Conservation (phyloP, 768 basidiomycete species). For the Agaricus subrufescens region DNA sequence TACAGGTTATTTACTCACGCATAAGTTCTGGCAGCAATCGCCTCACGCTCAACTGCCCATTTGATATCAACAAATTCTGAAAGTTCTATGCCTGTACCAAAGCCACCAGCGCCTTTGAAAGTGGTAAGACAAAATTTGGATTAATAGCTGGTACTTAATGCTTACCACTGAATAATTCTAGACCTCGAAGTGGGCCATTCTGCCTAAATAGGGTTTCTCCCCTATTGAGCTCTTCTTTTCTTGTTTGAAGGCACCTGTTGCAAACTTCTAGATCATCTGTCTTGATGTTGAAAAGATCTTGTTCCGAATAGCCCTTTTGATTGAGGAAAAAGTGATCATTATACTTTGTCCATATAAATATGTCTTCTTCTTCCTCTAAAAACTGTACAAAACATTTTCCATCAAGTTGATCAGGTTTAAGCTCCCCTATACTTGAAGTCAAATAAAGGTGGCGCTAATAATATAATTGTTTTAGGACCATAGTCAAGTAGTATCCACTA, state of each 20-base stretch:
- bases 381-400: slow-evolving; percentile 51
- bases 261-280: slow-evolving; percentile 31
- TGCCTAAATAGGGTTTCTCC: slow-evolving; percentile 24
- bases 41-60: slow-evolving; percentile 66
- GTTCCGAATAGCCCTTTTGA: slow-evolving; percentile 19
- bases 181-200: slow-evolving; percentile 44
- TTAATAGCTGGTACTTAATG: background rate
- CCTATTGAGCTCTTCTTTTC: slow-evolving; percentile 25
- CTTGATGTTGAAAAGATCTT: slow-evolving; percentile 16
- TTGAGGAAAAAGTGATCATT: slow-evolving; percentile 60
- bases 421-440: slow-evolving; percentile 22
- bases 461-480: background rate
- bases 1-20: slow-evolving; percentile 31
- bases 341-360: slow-evolving; percentile 44
- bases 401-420: slow-evolving; percentile 38
- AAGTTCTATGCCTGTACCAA: slow-evolving; percentile 62
- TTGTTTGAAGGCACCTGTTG: slow-evolving; percentile 27
- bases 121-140: background rate
- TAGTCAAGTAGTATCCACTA: slow-evolving; percentile 3
- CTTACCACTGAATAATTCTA: slow-evolving; percentile 70
- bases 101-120: slow-evolving; percentile 63
- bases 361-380: slow-evolving; percentile 24
- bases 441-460: slow-evolving; percentile 38
- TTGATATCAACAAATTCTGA: slow-evolving; percentile 58
- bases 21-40: slow-evolving; percentile 61